phyloP scores from a whole-genome alignment of 352 stramenopile genomes.

The Halophytophthora polymorphica region DNA sequence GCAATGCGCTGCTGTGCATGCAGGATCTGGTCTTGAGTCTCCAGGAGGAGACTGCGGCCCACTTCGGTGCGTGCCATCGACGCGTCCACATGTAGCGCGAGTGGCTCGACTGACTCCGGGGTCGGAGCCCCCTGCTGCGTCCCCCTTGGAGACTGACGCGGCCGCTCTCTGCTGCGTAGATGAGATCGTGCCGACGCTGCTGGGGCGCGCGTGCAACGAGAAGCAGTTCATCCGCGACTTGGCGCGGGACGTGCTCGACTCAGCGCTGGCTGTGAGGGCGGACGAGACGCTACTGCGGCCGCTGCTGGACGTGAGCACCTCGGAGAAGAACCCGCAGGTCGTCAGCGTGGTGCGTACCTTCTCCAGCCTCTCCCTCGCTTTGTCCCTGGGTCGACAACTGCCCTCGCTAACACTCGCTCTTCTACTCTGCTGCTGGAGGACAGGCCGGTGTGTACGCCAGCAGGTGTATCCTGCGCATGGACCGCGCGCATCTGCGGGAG shows the following conservation, averaged over 20 bases:
- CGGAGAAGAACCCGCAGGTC: constrained; percentile 49
- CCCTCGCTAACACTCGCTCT: background rate
- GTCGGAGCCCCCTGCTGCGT: constrained; percentile 5
- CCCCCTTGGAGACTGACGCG: too few relatives aligned
- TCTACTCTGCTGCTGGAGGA: background rate
- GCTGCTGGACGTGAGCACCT: constrained; percentile 25
- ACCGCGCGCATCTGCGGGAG: constrained; percentile 28
- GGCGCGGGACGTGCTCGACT: constrained; percentile 47
- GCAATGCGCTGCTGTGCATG: constrained; percentile 65
- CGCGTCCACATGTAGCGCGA: background rate
- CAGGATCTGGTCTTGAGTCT: constrained; percentile 50
- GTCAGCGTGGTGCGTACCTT: constrained; percentile 38
- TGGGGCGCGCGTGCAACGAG: constrained; percentile 54
- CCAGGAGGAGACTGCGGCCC: constrained; percentile 14
- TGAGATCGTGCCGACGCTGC: constrained; percentile 45
- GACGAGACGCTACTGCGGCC: constrained; percentile 31
- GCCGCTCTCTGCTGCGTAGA: constrained; percentile 4
- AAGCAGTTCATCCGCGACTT: constrained; percentile 78
- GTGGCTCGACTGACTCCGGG: too few relatives aligned
- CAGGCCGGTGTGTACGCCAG: constrained; percentile 46
- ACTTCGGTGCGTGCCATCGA: constrained; percentile 23
- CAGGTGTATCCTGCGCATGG: constrained; percentile 53
- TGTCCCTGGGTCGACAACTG: background rate
- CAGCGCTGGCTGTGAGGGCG: constrained; percentile 21
- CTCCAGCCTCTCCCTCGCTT: background rate